Base-by-base conservation (phyloP, 2,329 filamentous ascomycete genomes). In the Tolypocladium cylindrosporum region DNA sequence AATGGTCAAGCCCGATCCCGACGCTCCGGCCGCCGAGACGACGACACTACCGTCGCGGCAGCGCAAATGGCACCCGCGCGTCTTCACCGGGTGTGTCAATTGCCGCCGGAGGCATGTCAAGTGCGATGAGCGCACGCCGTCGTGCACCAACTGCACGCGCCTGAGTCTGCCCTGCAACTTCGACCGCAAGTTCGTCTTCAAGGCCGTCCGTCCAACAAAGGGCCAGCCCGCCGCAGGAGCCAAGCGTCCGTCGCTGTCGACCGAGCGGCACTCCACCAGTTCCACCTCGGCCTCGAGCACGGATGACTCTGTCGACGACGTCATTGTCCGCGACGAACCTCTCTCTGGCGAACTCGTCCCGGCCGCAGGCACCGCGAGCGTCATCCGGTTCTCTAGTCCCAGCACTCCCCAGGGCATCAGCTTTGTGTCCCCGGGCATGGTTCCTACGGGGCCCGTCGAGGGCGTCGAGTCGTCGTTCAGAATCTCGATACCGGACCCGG, bases 61-160 rank as follows among this genome's bases (percentile, higher is more conserved):
- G 40, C 58, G 61, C 27, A 59, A 56, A 64, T 74, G 72, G 72
- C 72, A 74, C 62, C 72, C 73, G 52, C 71, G 72, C 39, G 71
- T 71, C 10, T 74, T 74, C 56, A 74, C 72, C 1, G 72, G 72
- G 11, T 75, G 72, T 58, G 69, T 70, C 40, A 74, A 71, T 57
- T 75, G 72, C 60, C 70, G 71, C 54, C 67, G 70, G 40, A 70
- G 72, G 34, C 72, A 74, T 65, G 71, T 63, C 56, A 62, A 63
- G 54, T 62, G 62, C 56, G 61, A 63, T 45, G 58, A 63, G 55
- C 57, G 58, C 69, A 55, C 71, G 68, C 61, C 72, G 1, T 66
- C 65, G 2, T 75, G 72, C 62, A 67, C 68, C 52, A 74, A 74
- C 57, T 74, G 72, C 41, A 67, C 66, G 10, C 69, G 71, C 16